Percentiles rank a stretch among this genome's conserved stretches.
Evolutionary conservation across 345 rosid genomes (phyloP).

Genomic region (Geranium rotundifolium): DNA sequence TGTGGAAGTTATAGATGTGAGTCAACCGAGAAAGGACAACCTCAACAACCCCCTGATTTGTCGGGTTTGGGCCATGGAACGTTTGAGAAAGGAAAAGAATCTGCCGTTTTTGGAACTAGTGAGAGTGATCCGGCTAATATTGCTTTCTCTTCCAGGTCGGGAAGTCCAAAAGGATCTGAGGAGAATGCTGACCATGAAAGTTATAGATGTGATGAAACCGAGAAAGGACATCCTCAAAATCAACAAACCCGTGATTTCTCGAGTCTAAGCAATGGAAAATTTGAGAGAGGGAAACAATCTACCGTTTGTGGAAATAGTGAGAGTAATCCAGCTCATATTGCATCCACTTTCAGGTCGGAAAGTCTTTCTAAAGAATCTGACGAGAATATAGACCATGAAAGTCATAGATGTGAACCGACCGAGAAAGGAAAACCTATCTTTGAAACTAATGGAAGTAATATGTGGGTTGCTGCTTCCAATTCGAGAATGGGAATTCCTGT

Average conservation of each 20-base stretch:
- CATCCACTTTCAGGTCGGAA: background rate
- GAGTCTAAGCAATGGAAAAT: conserved; percentile 7
- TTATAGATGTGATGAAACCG: background rate
- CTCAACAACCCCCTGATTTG: no score
- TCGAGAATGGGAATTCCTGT: conserved; percentile 10
- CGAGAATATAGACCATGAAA: background rate
- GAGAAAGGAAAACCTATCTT: conserved; percentile 6
- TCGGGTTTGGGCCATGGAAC: no score
- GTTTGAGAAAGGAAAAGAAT: no score
- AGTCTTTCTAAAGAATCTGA: background rate
- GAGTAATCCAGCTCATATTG: background rate
- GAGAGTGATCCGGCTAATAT: conserved; percentile 5
- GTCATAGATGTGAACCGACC: background rate
- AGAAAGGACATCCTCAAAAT: no score
- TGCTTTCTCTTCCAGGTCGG: conserved; percentile 13
- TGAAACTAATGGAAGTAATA: conserved; percentile 14
- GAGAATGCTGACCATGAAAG: conserved; percentile 6
- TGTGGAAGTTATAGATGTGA: conserved; percentile 2
- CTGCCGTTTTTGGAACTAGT: conserved; percentile 11
- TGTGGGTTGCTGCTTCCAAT: conserved; percentile 10
- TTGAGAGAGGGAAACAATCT: conserved; percentile 10
- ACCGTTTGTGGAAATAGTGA: background rate
- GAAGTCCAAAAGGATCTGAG: conserved; percentile 13
- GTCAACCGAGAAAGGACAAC: conserved; percentile 10
- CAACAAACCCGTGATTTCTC: background rate